Conservation (phyloP, 2,329 filamentous ascomycete species). For the Dactylellina haptotyla region DNA sequence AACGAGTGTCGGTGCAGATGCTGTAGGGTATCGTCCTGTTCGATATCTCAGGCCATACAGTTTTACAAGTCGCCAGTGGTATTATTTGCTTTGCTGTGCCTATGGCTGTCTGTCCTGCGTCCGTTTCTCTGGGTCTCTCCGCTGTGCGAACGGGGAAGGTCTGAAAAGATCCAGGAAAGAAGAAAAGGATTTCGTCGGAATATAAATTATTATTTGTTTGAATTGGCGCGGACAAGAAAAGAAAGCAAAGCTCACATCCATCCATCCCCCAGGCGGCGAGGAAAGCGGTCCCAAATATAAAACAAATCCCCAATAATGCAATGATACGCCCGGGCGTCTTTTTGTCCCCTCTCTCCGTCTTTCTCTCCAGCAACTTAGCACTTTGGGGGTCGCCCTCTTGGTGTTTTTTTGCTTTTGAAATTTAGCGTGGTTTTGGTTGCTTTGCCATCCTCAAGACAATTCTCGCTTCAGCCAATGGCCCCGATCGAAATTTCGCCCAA, state of each 20-base stretch:
- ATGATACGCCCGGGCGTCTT: slow-evolving; percentile 34
- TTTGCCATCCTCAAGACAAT: slow-evolving; percentile 40
- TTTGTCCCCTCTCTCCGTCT: neutral
- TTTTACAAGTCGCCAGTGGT: no score
- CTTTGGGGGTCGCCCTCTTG: slow-evolving; percentile 16
- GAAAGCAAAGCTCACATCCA: no score
- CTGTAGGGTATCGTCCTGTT: no score
- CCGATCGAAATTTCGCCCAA: slow-evolving; percentile 45
- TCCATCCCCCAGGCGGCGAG: slow-evolving; percentile 9
- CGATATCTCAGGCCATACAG: no score
- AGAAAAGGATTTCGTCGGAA: slow-evolving; percentile 14
- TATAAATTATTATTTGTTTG: slow-evolving; percentile 47
- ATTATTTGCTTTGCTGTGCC: no score
- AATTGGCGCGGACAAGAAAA: slow-evolving; percentile 43
- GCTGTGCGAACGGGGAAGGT: neutral
- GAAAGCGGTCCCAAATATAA: slow-evolving; percentile 47
- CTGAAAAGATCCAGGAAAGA: neutral
- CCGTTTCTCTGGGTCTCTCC: no score
- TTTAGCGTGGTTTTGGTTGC: neutral
- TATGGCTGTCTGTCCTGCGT: no score
- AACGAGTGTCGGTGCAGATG: slow-evolving; percentile 28
- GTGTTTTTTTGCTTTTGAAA: slow-evolving; percentile 26
- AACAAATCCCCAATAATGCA: slow-evolving; percentile 32
- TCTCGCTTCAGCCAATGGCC: slow-evolving; percentile 54
- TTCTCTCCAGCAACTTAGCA: slow-evolving; percentile 19